These are phyloP conservation scores for Chaetomium olivaceum DNA, from an alignment of 2,329 filamentous ascomycete species.

Conservation along the genomic window DNA sequence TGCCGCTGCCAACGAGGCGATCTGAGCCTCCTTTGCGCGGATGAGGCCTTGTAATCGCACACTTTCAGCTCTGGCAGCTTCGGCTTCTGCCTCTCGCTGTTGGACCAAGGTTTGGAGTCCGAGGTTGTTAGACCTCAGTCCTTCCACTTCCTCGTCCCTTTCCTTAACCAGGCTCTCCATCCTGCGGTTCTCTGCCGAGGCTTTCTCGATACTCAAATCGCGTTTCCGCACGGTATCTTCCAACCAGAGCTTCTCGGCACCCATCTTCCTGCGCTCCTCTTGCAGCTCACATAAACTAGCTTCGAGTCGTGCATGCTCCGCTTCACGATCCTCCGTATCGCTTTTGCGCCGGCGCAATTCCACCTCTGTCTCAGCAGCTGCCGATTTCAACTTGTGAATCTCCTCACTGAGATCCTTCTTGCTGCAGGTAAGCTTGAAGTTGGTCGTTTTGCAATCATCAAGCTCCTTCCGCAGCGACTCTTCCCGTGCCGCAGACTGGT, in stretches of 20 bases:
- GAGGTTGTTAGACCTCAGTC: neutral
- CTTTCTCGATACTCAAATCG: neutral
- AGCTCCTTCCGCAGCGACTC: neutral
- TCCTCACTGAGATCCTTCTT: constrained; percentile 1
- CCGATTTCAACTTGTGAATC: neutral
- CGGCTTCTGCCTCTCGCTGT: neutral
- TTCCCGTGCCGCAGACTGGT: neutral
- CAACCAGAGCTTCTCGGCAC: neutral
- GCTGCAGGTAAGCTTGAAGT: neutral
- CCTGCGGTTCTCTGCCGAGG: neutral
- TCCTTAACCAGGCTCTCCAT: neutral
- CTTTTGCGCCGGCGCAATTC: neutral
- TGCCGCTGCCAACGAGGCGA: neutral
- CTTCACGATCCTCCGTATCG: neutral
- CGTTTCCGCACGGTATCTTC: neutral
- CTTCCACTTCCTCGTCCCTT: neutral
- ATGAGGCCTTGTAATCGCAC: constrained; percentile 1
- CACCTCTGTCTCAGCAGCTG: neutral
- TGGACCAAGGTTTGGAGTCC: neutral
- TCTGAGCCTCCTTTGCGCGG: constrained; percentile 1
- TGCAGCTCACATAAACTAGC: neutral
- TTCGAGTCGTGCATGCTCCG: neutral
- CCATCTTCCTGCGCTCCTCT: neutral
- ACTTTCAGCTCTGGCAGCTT: constrained; percentile 3
- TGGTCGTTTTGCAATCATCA: neutral